Base-by-base conservation (phyloP, 805 yeast species). In the Lachancea lanzarotensis region DNA sequence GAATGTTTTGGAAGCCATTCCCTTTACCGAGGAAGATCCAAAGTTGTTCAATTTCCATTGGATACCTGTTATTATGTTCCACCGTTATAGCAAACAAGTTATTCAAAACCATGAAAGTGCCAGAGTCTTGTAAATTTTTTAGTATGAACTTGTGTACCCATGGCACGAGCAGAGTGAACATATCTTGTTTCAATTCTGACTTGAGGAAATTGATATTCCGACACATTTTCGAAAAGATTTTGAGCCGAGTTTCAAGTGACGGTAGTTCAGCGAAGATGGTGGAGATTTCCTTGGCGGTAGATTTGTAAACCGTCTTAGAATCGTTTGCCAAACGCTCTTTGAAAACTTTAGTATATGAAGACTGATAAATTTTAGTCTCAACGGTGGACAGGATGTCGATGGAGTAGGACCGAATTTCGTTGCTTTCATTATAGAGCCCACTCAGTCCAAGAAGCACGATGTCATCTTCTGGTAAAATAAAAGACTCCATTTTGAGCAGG, bases 1-100 rank as follows among this genome's bases (percentile, higher is more conserved):
- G 79, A 17, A 82, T 81, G 55, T 91, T 89, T n/a, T 69, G 72
- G 26, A 76, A 73, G 25, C 77, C 74, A n/a, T 76, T 74, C 4
- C 84, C 86, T 40, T 76, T 78, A 1, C 95, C 96, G n/a, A 93
- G 69, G 0, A 97, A 91, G 4, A 86, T 88, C 99, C 99, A 93
- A 18, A 93, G 65, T 0, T 95, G 95, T 61, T 90, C 97, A 10
- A 93, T 87, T 54, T 89, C 98, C 54, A 83, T 84, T 36, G 87
- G 86, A 52, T 87, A 79, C 12, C 72, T 70, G 38, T 82, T 81
- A 42, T 90, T 79, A 53, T 82, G 85, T 47, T 79, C 79, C 31
- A 88, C 79, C 0, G 97, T 88, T 33, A 93, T 82, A 53, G 87
- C 97, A 60, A 90, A 79, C 44, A 91, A 66, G 51, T 90, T 89